These are phyloP conservation scores for Dillenia suffruticosa DNA, from an alignment of 164 flowering plant genomes.

Conservation along the genomic window DNA sequence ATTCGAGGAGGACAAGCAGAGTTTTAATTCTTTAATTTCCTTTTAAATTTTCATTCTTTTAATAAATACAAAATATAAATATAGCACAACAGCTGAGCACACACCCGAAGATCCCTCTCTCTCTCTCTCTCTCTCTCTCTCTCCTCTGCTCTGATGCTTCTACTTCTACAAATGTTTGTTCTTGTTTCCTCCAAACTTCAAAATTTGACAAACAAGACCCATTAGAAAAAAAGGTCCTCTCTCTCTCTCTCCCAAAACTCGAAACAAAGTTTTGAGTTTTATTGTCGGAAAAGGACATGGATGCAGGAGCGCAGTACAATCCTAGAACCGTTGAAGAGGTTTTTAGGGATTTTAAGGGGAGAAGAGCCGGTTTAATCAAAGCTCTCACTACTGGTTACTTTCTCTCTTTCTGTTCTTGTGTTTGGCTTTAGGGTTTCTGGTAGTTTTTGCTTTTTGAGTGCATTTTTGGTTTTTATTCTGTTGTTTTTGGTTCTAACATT, in stretches of 20 bases:
- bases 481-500: conserved; percentile 4
- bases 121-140: conserved; percentile 4
- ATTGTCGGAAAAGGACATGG: conserved; percentile 20
- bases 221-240: not conserved
- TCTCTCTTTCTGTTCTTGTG: not conserved
- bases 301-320: conserved; percentile 29
- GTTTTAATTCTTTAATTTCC: no score
- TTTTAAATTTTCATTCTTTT: no score
- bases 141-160: not conserved
- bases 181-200: not conserved
- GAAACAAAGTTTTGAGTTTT: no score
- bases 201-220: not conserved
- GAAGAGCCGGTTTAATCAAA: conserved; percentile 45
- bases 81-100: no score
- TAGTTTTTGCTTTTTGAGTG: not conserved
- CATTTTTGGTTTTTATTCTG: not conserved
- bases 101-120: not conserved
- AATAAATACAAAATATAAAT: no score
- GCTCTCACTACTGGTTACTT: conserved; percentile 45
- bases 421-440: conserved; percentile 8
- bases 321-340: conserved; percentile 55
- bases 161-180: not conserved
- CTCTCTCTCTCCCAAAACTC: not conserved
- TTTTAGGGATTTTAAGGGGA: conserved; percentile 52
- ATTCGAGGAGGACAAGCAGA: no score